phyloP scores from a whole-genome alignment of 345 rosid species.

The Lenwebbia sp. region DNA sequence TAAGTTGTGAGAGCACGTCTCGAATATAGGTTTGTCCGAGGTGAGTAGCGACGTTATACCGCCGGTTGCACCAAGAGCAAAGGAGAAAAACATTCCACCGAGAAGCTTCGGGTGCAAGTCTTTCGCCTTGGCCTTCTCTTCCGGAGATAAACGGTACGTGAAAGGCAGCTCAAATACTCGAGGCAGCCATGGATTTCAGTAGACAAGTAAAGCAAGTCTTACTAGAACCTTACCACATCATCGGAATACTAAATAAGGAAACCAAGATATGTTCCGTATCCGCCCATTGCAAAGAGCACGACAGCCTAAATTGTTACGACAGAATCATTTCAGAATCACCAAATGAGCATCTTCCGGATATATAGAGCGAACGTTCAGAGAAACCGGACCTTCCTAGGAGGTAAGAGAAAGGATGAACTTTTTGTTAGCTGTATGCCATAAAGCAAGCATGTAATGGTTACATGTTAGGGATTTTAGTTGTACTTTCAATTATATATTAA shows the following conservation, averaged over 20 bases:
- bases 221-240: constrained; percentile 42
- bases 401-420: neutral
- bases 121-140: constrained; percentile 85
- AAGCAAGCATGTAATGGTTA: no score
- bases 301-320: constrained; percentile 41
- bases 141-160: constrained; percentile 16
- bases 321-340: neutral
- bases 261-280: constrained; percentile 88
- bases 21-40: constrained; percentile 69
- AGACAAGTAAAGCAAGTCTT: neutral
- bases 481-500: no score
- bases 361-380: neutral
- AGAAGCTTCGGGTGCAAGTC: constrained; percentile 92
- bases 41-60: constrained; percentile 82
- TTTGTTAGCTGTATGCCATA: no score
- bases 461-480: no score
- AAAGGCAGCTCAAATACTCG: neutral
- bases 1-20: constrained; percentile 30
- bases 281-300: constrained; percentile 96
- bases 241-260: constrained; percentile 68
- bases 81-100: constrained; percentile 92
- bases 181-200: neutral
- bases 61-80: constrained; percentile 90
- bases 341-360: neutral
- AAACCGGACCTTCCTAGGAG: neutral